Percentiles rank a stretch among this genome's conserved stretches.
These are phyloP conservation scores for Candida chauliodis DNA, from an alignment of 805 yeast genomes.

Conservation along the genomic window DNA sequence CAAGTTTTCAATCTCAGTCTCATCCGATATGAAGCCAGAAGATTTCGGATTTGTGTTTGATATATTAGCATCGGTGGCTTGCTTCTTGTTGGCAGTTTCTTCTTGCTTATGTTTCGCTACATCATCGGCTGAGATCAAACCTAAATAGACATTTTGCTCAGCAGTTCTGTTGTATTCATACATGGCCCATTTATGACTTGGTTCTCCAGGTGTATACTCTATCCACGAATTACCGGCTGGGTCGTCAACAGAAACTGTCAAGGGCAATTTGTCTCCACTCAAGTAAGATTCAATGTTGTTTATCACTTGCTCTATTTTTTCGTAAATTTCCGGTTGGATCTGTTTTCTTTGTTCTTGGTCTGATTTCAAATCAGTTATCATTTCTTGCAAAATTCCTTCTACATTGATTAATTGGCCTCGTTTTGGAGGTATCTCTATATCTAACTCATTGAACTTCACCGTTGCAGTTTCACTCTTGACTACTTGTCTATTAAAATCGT, in stretches of 20 bases:
- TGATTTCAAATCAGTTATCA: constrained; percentile 71
- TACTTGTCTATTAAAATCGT: constrained; percentile 85
- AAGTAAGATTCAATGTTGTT: constrained; percentile 55
- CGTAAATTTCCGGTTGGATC: constrained; percentile 69
- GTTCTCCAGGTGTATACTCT: constrained; percentile 81
- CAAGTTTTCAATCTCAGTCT: constrained; percentile 78
- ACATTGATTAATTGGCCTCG: constrained; percentile 90
- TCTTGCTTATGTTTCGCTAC: constrained; percentile 44
- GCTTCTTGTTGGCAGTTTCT: constrained; percentile 48
- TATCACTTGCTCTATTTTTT: constrained; percentile 71
- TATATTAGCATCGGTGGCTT: constrained; percentile 33
- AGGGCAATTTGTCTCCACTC: constrained; percentile 70
- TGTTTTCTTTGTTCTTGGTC: constrained; percentile 81
- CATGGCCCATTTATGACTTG: constrained; percentile 87
- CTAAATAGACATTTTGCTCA: constrained; percentile 82
- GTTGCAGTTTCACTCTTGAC: constrained; percentile 86
- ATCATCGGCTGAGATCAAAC: constrained; percentile 69
- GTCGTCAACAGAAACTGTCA: constrained; percentile 80
- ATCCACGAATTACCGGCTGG: constrained; percentile 98
- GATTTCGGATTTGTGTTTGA: constrained; percentile 34
- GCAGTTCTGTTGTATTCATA: constrained; percentile 78
- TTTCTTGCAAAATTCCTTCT: constrained; percentile 83
- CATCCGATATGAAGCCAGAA: constrained; percentile 63
- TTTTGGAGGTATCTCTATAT: constrained; percentile 92
- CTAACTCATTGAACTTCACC: constrained; percentile 77